Evolutionary conservation across 768 basidiomycete species (phyloP).

Genomic region (Boletus subcaerulescens): DNA sequence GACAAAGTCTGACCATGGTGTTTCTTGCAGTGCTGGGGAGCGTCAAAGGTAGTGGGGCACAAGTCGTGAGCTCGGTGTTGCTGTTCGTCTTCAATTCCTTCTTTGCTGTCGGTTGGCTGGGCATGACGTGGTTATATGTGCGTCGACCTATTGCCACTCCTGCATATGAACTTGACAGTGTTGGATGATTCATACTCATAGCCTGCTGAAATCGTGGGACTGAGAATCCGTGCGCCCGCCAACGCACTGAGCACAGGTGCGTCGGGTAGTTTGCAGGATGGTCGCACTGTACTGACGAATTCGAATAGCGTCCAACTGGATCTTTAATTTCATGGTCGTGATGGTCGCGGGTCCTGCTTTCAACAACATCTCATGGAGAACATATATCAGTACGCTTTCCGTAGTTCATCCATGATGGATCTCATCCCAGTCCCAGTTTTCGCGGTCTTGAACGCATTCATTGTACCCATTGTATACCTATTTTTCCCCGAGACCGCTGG

Average conservation of each 20-base stretch:
- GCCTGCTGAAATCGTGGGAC: slow-evolving; percentile 64
- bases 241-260: slow-evolving; percentile 57
- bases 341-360: slow-evolving; percentile 63
- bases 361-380: slow-evolving; percentile 54
- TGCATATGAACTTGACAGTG: background rate
- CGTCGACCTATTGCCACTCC: slow-evolving; percentile 18
- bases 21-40: slow-evolving; percentile 58
- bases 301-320: slow-evolving; percentile 42
- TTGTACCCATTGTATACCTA: slow-evolving; percentile 55
- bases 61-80: slow-evolving; percentile 51
- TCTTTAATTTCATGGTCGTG: slow-evolving; percentile 56
- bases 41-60: slow-evolving; percentile 44
- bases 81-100: slow-evolving; percentile 72
- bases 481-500: slow-evolving; percentile 64
- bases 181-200: slow-evolving; percentile 16
- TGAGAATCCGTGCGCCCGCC: slow-evolving; percentile 60
- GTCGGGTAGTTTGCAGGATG: background rate
- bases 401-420: background rate
- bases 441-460: slow-evolving; percentile 53
- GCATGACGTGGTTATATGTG: slow-evolving; percentile 71
- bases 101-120: slow-evolving; percentile 69
- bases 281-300: background rate
- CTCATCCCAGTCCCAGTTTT: slow-evolving; percentile 41
- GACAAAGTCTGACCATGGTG: slow-evolving; percentile 56
- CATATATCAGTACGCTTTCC: slow-evolving; percentile 48